Evolutionary conservation across 768 basidiomycete species (phyloP), one percentile per base, ranked within the genome.

Genomic region (Mycena indigotica): DNA sequence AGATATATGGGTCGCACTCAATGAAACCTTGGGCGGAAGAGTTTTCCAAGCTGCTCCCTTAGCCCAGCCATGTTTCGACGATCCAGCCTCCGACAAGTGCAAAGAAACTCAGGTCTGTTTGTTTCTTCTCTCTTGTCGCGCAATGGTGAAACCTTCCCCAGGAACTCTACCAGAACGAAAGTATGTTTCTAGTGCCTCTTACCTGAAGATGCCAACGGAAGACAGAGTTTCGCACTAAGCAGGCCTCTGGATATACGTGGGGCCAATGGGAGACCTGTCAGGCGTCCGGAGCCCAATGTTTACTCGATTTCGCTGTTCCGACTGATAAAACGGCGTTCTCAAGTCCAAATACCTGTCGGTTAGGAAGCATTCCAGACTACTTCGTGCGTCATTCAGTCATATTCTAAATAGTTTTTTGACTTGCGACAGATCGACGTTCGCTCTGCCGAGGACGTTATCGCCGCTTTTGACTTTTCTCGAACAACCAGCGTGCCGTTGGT

Each of bases 211-310:
- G 17, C 29, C 29, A 35, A 39, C 12, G 24, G 26, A 23, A 5
- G 13, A 16, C 28, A 64, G 57, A 55, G 52, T 25, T 44, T 2
- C 57, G 61, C 55, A 52, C 56, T 21, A 35, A 50, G 25, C 51
- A 56, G 26, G 50, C 71, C 5, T 65, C 67, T 21, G 71, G 63
- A 4, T 75, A 73, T 53, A 73, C 74, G 28, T 70, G 73, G 56
- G 65, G 77, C 0, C 80, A 85, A 60, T 84, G 80, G 80, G 84
- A 84, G 58, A 80, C 80, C 2, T 86, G 85, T 65, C 82, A 84
- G 67, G 54, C 67, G 12, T 73, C 72, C 0, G 70, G 72, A 6
- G 71, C 77, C 16, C 74, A 76, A 30, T 85, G 85, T 60, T 68
- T 82, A 2, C 73, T 85, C 5, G 76, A 82, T 65, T 79, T 62